Base-by-base conservation (phyloP, 1,139 yeast species). In the Yamadazyma oceani region DNA sequence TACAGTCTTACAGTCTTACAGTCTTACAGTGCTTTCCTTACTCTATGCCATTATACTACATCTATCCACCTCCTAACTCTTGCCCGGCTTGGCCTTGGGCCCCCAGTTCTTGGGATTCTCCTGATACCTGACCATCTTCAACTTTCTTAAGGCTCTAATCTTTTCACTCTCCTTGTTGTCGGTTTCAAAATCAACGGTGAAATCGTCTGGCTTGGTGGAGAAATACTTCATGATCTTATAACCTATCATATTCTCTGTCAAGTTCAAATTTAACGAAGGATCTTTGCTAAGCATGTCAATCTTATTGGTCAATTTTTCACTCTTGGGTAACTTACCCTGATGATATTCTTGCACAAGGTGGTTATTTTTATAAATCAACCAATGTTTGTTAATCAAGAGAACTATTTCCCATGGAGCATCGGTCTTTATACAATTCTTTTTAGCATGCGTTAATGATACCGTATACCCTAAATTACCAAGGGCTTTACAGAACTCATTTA, bases 41-140 rank as follows among this genome's bases (percentile, higher is more conserved):
- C n/a, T 24, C 13, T 24, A 11, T 24, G 13, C 13, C 11, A 24
- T n/a, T 24, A 5, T 24, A 24, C 26, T 11, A n/a, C n/a, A n/a
- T n/a, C 13, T 24, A 6, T 24, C 26, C 26, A 5, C 13, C 26
- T 24, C 17, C 15, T n/a, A n/a, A n/a, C n/a, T n/a, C n/a, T n/a
- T n/a, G 24, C 19, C 17, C 25, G 92, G 92, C 52, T 82, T 78
- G 3, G 95, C 80, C 64, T 85, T 87, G 26, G 97, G 98, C 0
- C 98, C 98, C 98, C 98, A 92, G 57, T 86, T 83, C 60, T 85
- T 87, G 10, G 98, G 98, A 57, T 90, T 90, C 54, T 83, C 89
- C 59, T 89, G 98, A 61, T 75, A 90, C 49, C 96, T 73, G 13
- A 88, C 88, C 57, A 90, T 78, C 62, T 88, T 88, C 44, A 87